A percentile compares a stretch with the other conserved stretches of the same genome.
Evolutionary conservation across 2,329 filamentous ascomycete genomes (phyloP).

Genomic region (Fusarium luffae): DNA sequence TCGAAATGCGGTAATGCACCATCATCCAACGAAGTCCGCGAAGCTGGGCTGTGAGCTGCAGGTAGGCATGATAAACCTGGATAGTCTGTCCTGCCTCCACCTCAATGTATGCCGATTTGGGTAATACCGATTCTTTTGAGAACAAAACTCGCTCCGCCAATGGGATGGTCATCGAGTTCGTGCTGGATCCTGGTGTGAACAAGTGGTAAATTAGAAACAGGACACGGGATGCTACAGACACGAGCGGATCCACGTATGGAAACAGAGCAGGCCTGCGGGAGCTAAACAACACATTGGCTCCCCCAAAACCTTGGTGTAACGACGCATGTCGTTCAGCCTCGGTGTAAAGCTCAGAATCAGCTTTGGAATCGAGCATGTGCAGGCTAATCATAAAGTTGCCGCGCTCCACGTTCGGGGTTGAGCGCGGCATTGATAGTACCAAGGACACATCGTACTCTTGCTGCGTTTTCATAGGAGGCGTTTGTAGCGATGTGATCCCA

Average conservation of each 20-base stretch:
- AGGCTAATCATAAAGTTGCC: conserved; percentile 97
- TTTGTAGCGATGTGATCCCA: conserved; percentile 59
- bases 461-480: conserved; percentile 68
- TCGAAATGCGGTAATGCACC: conserved; percentile 81
- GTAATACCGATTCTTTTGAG: conserved; percentile 52
- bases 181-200: conserved; percentile 72
- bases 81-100: conserved; percentile 75
- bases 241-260: conserved; percentile 78
- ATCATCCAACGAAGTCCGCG: conserved; percentile 84
- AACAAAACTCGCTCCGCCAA: conserved; percentile 83
- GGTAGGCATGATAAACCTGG: conserved; percentile 77
- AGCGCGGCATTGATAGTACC: conserved; percentile 80
- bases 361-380: conserved; percentile 67
- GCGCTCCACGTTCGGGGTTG: conserved; percentile 75
- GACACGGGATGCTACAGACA: conserved; percentile 70
- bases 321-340: conserved; percentile 48
- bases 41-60: conserved; percentile 80
- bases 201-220: conserved; percentile 76
- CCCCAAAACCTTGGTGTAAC: conserved; percentile 52
- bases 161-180: conserved; percentile 69
- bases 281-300: conserved; percentile 62
- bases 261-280: conserved; percentile 82
- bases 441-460: conserved; percentile 90
- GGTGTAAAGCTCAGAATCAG: conserved; percentile 37
- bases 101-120: conserved; percentile 66